Evolutionary conservation across 352 stramenopile species (phyloP).

Genomic region (Pythium grandisporangium): DNA sequence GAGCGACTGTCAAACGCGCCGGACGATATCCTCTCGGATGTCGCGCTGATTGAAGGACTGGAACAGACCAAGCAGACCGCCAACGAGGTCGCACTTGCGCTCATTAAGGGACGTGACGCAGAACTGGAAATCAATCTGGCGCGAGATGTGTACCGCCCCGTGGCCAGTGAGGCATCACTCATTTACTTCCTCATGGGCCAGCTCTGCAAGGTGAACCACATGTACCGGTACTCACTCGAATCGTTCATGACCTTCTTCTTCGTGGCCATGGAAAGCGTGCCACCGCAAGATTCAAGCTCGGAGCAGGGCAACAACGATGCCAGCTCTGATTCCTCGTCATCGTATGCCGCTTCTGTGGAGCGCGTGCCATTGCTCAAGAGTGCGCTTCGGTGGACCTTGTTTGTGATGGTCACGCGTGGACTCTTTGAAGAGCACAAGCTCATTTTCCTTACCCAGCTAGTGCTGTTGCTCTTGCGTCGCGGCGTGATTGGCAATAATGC

Average conservation of each 20-base stretch:
- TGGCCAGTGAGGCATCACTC: conserved; percentile 85
- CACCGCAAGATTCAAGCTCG: conserved; percentile 4
- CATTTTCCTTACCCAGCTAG: conserved; percentile 83
- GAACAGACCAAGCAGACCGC: conserved; percentile 88
- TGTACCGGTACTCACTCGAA: conserved; percentile 93
- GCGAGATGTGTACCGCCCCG: conserved; percentile 84
- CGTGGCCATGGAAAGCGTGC: conserved; percentile 63
- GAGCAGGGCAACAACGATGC: neutral
- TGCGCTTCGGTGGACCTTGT: conserved; percentile 81
- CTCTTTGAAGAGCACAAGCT: conserved; percentile 91
- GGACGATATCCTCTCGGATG: conserved; percentile 88
- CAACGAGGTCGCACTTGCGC: conserved; percentile 75
- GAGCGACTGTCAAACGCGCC: conserved; percentile 88
- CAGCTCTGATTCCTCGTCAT: conserved; percentile 15
- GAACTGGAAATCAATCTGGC: conserved; percentile 89
- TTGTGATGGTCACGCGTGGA: conserved; percentile 83
- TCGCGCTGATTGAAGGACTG: conserved; percentile 88
- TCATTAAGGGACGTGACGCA: conserved; percentile 79
- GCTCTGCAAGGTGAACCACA: conserved; percentile 86
- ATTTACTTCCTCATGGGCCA: conserved; percentile 91
- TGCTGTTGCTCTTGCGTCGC: conserved; percentile 75
- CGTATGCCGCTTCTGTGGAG: conserved; percentile 31
- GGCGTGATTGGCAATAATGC: conserved; percentile 32
- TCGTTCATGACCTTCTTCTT: conserved; percentile 87
- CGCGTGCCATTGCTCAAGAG: conserved; percentile 59